Evolutionary conservation across 2,329 filamentous ascomycete species (phyloP), one percentile per base, ranked within the genome.

Genomic region (Cladophialophora bantiana): DNA sequence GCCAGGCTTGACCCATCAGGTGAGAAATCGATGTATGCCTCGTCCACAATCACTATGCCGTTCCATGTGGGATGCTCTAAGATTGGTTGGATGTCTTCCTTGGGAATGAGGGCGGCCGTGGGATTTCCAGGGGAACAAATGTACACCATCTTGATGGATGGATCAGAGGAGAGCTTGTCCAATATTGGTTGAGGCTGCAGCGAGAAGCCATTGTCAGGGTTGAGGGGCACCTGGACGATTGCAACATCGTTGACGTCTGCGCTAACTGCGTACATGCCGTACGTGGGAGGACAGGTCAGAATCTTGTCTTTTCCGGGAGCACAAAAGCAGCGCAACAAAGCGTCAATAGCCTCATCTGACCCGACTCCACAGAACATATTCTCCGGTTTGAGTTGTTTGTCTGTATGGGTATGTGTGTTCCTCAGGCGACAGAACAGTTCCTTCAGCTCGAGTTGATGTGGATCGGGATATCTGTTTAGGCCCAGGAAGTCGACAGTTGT

Each of bases 191-290:
- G 81, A 1, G 92, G 83, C 78, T 95, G 89, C 72, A 97, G 84
- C 53, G 84, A 84, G 78, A 98, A 99, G 4, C 79, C 83, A 1
- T 92, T 89, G 1, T 88, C 86, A 1, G 86, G 84, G 56, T 91
- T 85, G 26, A 98, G 83, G 0, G 94, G 93, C n/a, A 98, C 89
- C 77, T 91, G 92, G 73, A 96, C 90, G 32, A 98, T 87, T 54
- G 85, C 85, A 20, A 99, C 85, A 76, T 98, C 95, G 82, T 99
- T 99, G 72, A 97, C 90, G 77, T 96, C 91, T 0, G 95, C 95
- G 6, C 92, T 96, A 18, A 99, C 95, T 55, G 88, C 84, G 83
- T 99, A 99, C 95, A 99, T 99, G 81, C 95, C 95, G 78, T 99
- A 99, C 0, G 95, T 99, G 0, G 95, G 95, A 18, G 95, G 95